Evolutionary conservation across 2,329 filamentous ascomycete genomes (phyloP), one percentile per base, ranked within the genome.

Genomic region (Pseudogymnoascus sp.): DNA sequence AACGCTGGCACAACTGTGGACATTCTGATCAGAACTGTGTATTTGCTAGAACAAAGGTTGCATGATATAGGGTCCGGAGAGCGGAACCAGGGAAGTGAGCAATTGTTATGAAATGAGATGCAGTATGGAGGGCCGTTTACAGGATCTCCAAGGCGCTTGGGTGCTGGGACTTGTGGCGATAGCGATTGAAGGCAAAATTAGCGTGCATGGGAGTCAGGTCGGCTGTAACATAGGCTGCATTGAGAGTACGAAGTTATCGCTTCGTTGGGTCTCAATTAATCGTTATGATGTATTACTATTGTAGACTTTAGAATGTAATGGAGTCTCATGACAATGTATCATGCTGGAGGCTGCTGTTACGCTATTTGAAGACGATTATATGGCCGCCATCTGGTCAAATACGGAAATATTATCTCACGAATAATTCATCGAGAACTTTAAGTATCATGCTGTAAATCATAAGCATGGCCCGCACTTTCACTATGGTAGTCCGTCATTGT

Each of bases 41-140:
- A 70, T 36, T 64, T 65, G 31, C 65, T 69, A 2, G 71, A 73
- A 60, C 40, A 67, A 15, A 65, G 65, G 25, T 59, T 73, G 25
- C 69, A 71, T 18, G 65, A 64, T 33, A 59, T 27, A 13, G 52
- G 31, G 5, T 33, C 33, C 6, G 36, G 37, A 31, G 52, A 40
- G 15, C 10, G n/a, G 33, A 59, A 29, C 6, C 13, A 45, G 60
- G 9, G 18, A 25, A 45, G 35, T 21, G 52, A 27, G 25, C 5
- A 25, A 33, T n/a, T 31, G 31, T 3, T 6, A 6, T 29, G 21
- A 45, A 21, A 35, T 42, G 12, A 10, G 39, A 61, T 42, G 7
- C 2, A 58, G 18, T n/a, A 25, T 33, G 21, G 40, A 5, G 18
- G 37, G 21, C 29, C 2, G 29, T 61, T 58, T 10, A 35, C 18